phyloP scores from a whole-genome alignment of 1,139 yeast species.

The Pichia sp. region DNA sequence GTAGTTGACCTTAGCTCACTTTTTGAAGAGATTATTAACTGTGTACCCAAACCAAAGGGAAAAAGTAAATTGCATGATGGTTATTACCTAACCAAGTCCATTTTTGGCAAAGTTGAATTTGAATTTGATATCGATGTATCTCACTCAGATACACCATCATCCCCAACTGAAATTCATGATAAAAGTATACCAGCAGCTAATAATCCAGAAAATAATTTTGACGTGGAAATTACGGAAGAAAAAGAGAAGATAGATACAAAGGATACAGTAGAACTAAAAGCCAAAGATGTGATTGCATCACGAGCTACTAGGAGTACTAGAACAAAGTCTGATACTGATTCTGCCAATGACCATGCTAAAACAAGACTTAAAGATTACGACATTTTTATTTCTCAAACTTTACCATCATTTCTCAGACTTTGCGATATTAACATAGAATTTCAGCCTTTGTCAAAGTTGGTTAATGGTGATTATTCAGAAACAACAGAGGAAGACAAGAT shows the following conservation, averaged over 20 bases:
- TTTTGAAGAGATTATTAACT: slow-evolving; percentile 29
- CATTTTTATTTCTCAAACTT: slow-evolving; percentile 14
- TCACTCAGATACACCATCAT: not conserved
- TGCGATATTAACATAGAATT: slow-evolving; percentile 15
- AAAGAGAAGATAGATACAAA: not conserved
- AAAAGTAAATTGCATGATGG: slow-evolving; percentile 44
- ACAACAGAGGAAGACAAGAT: slow-evolving; percentile 16
- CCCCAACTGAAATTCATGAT: not conserved
- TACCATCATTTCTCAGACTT: slow-evolving; percentile 20
- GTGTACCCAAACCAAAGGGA: slow-evolving; percentile 34
- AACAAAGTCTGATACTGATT: slow-evolving; percentile 9
- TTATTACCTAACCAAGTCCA: slow-evolving; percentile 42
- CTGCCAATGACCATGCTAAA: slow-evolving; percentile 4
- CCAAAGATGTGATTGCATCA: not conserved
- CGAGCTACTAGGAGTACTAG: slow-evolving; percentile 6
- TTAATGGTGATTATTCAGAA: slow-evolving; percentile 2
- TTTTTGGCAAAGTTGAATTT: slow-evolving; percentile 12
- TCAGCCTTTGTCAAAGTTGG: slow-evolving; percentile 14
- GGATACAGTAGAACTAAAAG: slow-evolving; percentile 1
- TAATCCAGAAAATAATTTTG: slow-evolving; percentile 6
- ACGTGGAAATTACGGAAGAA: slow-evolving; percentile 3
- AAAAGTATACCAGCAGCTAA: not conserved
- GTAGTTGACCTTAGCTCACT: slow-evolving; percentile 21
- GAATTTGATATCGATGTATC: slow-evolving; percentile 1
- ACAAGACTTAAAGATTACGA: slow-evolving; percentile 17